A percentile compares a stretch with the other conserved stretches of the same genome.
Conservation (phyloP, 805 yeast genomes). For the Kockiozyma suomiensis region DNA sequence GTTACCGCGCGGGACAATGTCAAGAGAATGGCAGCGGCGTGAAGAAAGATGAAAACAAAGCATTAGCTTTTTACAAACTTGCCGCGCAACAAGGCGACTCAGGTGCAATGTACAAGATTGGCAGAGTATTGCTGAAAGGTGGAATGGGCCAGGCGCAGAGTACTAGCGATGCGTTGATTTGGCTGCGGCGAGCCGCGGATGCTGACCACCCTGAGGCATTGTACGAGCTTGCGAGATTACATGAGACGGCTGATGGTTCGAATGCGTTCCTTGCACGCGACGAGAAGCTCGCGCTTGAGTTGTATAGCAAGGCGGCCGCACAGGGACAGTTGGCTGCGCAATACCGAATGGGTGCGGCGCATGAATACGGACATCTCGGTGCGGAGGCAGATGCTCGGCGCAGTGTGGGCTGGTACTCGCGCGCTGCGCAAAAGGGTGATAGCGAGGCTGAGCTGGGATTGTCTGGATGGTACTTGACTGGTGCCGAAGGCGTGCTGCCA, state of each 20-base stretch:
- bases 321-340: slow-evolving; percentile 67
- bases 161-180: slow-evolving; percentile 50
- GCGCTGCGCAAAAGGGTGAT: slow-evolving; percentile 63
- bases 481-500: slow-evolving; percentile 59
- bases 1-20: slow-evolving; percentile 71
- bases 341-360: slow-evolving; percentile 68
- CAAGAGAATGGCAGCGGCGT: slow-evolving; percentile 67
- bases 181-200: slow-evolving; percentile 57
- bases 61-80: slow-evolving; percentile 56
- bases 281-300: slow-evolving; percentile 51
- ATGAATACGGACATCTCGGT: slow-evolving; percentile 67
- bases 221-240: slow-evolving; percentile 59
- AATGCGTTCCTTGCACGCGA: slow-evolving; percentile 26
- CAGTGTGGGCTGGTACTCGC: slow-evolving; percentile 73
- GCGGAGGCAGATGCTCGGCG: slow-evolving; percentile 56
- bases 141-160: slow-evolving; percentile 46
- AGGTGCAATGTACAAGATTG: slow-evolving; percentile 73
- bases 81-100: slow-evolving; percentile 67
- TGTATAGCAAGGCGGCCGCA: slow-evolving; percentile 61
- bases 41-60: slow-evolving; percentile 48
- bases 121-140: slow-evolving; percentile 62
- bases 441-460: slow-evolving; percentile 70
- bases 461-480: slow-evolving; percentile 81
- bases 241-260: slow-evolving; percentile 47
- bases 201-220: slow-evolving; percentile 57